phyloP scores from a whole-genome alignment of 345 rosid species.

The Raphanus raphanistrum region DNA sequence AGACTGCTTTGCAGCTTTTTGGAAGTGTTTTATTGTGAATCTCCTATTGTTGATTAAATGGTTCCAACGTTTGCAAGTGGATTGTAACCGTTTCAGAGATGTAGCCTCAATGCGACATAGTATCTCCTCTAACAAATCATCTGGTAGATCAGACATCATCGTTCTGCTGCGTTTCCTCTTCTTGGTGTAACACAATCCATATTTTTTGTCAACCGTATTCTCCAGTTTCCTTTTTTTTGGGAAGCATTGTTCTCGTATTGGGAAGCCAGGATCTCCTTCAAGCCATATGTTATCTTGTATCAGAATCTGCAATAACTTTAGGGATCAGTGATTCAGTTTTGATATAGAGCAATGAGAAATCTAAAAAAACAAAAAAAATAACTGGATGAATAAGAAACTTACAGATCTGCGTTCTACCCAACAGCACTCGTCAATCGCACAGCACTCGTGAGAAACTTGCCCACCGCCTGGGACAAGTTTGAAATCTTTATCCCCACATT shows the following conservation, averaged over 20 bases:
- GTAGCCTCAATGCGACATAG: neutral
- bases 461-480: neutral
- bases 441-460: neutral
- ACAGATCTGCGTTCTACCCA: neutral
- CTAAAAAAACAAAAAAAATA: neutral
- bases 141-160: neutral
- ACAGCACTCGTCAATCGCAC: neutral
- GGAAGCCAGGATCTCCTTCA: neutral
- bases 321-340: neutral
- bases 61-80: neutral
- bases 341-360: neutral
- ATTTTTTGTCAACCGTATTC: neutral
- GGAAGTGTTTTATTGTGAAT: neutral
- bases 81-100: neutral
- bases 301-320: neutral
- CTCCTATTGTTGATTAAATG: neutral
- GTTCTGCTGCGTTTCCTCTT: neutral
- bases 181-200: neutral
- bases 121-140: neutral
- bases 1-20: neutral
- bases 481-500: neutral
- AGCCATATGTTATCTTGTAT: neutral
- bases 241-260: neutral
- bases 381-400: neutral
- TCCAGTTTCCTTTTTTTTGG: neutral